These are phyloP conservation scores for Tolypocladium paradoxum DNA, from an alignment of 2,329 filamentous ascomycete genomes.

Conservation along the genomic window DNA sequence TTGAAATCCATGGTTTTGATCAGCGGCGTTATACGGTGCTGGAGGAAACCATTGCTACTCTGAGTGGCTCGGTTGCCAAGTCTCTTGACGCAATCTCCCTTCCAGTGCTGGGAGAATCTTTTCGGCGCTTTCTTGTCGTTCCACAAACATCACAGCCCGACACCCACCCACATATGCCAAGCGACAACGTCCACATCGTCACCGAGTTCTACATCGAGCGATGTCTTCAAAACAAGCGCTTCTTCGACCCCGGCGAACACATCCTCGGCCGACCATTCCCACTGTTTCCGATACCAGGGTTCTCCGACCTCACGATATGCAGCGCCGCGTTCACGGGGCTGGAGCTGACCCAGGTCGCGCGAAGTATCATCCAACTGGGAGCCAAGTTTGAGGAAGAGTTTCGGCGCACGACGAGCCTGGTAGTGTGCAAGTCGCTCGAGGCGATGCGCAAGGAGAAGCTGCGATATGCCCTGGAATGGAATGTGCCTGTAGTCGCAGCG, in stretches of 20 bases:
- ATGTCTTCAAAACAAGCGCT: slow-evolving; percentile 66
- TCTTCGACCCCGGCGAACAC: slow-evolving; percentile 58
- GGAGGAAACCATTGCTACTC: slow-evolving; percentile 33
- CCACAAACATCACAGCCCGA: slow-evolving; percentile 39
- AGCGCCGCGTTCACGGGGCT: slow-evolving; percentile 76
- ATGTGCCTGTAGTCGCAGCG: slow-evolving; percentile 68
- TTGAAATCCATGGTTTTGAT: slow-evolving; percentile 51
- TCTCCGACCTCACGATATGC: slow-evolving; percentile 60
- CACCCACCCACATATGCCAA: slow-evolving; percentile 27
- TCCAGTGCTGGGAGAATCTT: slow-evolving; percentile 16
- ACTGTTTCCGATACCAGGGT: slow-evolving; percentile 57
- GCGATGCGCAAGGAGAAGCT: slow-evolving; percentile 64
- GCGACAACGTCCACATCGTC: slow-evolving; percentile 40
- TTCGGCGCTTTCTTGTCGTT: slow-evolving; percentile 40
- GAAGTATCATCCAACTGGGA: slow-evolving; percentile 64
- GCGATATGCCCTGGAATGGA: slow-evolving; percentile 61
- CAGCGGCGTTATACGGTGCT: slow-evolving; percentile 37
- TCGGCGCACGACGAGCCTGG: slow-evolving; percentile 57
- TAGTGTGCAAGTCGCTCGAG: slow-evolving; percentile 56
- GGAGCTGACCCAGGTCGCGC: slow-evolving; percentile 75
- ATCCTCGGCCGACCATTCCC: slow-evolving; percentile 69
- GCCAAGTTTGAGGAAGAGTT: slow-evolving; percentile 73
- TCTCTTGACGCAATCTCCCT: slow-evolving; percentile 30
- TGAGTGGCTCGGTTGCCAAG: slow-evolving; percentile 33
- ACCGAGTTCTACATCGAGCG: slow-evolving; percentile 93